Evolutionary conservation across 2,329 filamentous ascomycete genomes (phyloP).

Genomic region (Dactylellina parvicollis): DNA sequence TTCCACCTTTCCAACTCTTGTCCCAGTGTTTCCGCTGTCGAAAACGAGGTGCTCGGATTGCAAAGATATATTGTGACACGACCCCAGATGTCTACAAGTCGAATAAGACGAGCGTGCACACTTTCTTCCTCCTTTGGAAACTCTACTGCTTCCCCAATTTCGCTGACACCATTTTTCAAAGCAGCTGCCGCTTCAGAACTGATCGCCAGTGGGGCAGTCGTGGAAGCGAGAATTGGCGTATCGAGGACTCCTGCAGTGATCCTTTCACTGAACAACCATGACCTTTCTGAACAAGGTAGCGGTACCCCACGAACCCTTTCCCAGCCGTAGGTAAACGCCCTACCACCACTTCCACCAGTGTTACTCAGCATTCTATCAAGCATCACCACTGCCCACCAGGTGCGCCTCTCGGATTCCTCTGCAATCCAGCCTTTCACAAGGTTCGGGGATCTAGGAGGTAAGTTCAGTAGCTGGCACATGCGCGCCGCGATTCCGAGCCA

Average conservation of each 20-base stretch:
- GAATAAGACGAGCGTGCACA: slow-evolving; percentile 64
- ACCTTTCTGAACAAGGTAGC: slow-evolving; percentile 68
- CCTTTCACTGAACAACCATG: slow-evolving; percentile 50
- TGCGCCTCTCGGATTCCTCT: slow-evolving; percentile 73
- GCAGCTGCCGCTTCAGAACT: slow-evolving; percentile 66
- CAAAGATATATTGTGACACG: slow-evolving; percentile 63
- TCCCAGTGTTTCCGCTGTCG: slow-evolving; percentile 69
- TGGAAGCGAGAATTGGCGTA: slow-evolving; percentile 55
- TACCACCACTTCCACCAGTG: slow-evolving; percentile 32
- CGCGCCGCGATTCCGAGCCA: slow-evolving; percentile 71
- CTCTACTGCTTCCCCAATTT: slow-evolving; percentile 61
- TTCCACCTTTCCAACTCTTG: slow-evolving; percentile 67
- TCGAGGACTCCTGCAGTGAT: slow-evolving; percentile 43
- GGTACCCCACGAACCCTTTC: slow-evolving; percentile 70
- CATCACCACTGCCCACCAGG: slow-evolving; percentile 79
- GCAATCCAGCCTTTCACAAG: slow-evolving; percentile 65
- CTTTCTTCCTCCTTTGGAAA: slow-evolving; percentile 64
- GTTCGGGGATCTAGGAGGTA: slow-evolving; percentile 58
- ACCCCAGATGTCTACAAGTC: slow-evolving; percentile 64
- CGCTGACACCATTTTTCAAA: slow-evolving; percentile 59
- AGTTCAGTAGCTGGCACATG: slow-evolving; percentile 60
- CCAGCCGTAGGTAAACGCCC: slow-evolving; percentile 72
- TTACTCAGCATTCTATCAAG: slow-evolving; percentile 67
- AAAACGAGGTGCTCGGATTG: slow-evolving; percentile 52
- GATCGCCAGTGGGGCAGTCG: slow-evolving; percentile 71